These are phyloP conservation scores for Hemerocallis citrina DNA, from an alignment of 106 monocot genomes.

Conservation along the genomic window DNA sequence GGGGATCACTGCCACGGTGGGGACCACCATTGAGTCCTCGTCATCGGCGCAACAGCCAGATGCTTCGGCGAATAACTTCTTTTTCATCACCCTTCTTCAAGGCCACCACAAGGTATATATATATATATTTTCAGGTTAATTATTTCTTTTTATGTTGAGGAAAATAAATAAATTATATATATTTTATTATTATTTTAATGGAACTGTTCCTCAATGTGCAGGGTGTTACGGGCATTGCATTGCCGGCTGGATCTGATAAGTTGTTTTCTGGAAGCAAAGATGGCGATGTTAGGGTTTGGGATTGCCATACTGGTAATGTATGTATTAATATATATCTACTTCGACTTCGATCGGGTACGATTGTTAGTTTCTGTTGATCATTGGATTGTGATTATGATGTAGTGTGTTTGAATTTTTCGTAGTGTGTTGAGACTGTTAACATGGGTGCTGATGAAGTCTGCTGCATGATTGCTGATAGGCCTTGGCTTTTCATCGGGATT, in stretches of 20 bases:
- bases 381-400: no score
- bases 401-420: slow-evolving; percentile 4
- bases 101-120: no score
- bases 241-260: slow-evolving; percentile 80
- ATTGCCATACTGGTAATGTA: slow-evolving; percentile 89
- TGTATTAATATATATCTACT: no score
- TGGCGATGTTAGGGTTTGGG: slow-evolving; percentile 66
- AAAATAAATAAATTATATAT: no score
- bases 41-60: neutral
- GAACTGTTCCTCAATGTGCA: no score
- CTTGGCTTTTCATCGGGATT: slow-evolving; percentile 84
- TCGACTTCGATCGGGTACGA: no score
- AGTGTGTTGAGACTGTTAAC: slow-evolving; percentile 50
- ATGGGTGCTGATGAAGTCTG: slow-evolving; percentile 75
- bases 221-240: slow-evolving; percentile 70
- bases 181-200: no score
- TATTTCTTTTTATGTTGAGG: no score
- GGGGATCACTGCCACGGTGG: no score
- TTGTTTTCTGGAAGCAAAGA: slow-evolving; percentile 83
- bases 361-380: no score
- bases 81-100: no score
- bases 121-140: no score
- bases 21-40: slow-evolving; percentile 20
- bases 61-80: slow-evolving; percentile 13
- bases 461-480: slow-evolving; percentile 81